Evolutionary conservation across 2,329 filamentous ascomycete species (phyloP).

Genomic region (Sclerotinia minor): DNA sequence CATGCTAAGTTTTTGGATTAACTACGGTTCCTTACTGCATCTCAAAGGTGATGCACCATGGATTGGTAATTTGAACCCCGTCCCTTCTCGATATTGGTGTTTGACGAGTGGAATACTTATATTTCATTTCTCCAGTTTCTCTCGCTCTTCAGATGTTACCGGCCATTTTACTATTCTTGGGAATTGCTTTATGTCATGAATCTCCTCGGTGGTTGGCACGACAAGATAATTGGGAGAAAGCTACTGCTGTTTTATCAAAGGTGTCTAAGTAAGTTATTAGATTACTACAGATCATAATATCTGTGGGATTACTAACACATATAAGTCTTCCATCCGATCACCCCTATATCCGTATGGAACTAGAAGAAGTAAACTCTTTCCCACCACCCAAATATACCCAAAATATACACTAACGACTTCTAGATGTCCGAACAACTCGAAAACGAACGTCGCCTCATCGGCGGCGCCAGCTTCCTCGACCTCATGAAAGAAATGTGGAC

Average conservation of each 20-base stretch:
- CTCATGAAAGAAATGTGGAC: slow-evolving; percentile 62
- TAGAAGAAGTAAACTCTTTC: slow-evolving; percentile 49
- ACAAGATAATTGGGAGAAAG: slow-evolving; percentile 66
- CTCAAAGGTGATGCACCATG: slow-evolving; percentile 21
- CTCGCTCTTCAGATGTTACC: slow-evolving; percentile 65
- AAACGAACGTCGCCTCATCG: slow-evolving; percentile 51
- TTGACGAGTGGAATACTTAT: not conserved
- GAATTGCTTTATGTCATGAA: slow-evolving; percentile 61
- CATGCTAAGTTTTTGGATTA: slow-evolving; percentile 47
- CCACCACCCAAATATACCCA: too few relatives aligned
- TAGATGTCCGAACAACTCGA: slow-evolving; percentile 48
- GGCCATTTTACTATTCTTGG: slow-evolving; percentile 58
- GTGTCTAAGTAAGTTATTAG: slow-evolving; percentile 43
- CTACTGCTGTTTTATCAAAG: slow-evolving; percentile 54
- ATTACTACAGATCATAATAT: slow-evolving; percentile 20
- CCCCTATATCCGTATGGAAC: slow-evolving; percentile 53
- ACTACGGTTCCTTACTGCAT: slow-evolving; percentile 44
- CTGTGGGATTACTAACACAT: slow-evolving; percentile 46
- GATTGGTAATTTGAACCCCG: slow-evolving; percentile 6
- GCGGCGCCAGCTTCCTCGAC: slow-evolving; percentile 52
- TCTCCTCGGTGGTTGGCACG: slow-evolving; percentile 69
- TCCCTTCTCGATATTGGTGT: too few relatives aligned
- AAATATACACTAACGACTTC: slow-evolving; percentile 7
- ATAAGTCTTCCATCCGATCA: slow-evolving; percentile 53
- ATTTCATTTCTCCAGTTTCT: slow-evolving; percentile 56